phyloP scores from a whole-genome alignment of 2,329 filamentous ascomycete species.

The Diaporthe vaccinii region DNA sequence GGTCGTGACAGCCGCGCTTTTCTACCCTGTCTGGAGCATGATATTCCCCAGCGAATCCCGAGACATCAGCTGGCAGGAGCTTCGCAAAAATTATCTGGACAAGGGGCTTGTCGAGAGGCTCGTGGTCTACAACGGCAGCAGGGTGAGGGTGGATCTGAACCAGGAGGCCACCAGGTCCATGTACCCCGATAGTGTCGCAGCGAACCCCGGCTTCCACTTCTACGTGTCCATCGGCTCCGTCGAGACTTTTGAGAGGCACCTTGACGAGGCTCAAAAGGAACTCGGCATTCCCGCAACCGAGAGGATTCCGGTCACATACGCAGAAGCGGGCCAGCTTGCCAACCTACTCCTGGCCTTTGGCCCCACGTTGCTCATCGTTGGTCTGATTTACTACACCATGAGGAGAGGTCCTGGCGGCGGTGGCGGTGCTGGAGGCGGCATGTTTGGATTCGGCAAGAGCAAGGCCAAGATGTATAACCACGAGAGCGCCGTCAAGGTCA shows the following conservation, averaged over 20 bases:
- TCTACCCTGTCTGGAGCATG: constrained; percentile 57
- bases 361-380: constrained; percentile 88
- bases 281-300: constrained; percentile 88
- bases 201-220: constrained; percentile 81
- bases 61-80: constrained; percentile 98
- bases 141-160: constrained; percentile 82
- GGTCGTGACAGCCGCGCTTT: constrained; percentile 59
- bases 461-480: constrained; percentile 98
- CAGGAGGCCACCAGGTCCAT: constrained; percentile 78
- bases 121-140: constrained; percentile 77
- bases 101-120: constrained; percentile 97
- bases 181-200: constrained; percentile 82
- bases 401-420: constrained; percentile 79
- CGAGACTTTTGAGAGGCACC: constrained; percentile 89
- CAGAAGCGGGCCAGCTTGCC: constrained; percentile 80
- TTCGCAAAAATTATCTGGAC: constrained; percentile 92
- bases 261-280: constrained; percentile 90
- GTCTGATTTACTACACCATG: constrained; percentile 83
- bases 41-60: constrained; percentile 60
- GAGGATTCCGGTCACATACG: constrained; percentile 92
- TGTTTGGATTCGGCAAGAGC: constrained; percentile 97
- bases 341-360: constrained; percentile 83
- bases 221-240: constrained; percentile 97
- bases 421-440: constrained; percentile 77
- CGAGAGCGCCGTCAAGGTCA: constrained; percentile 95